Evolutionary conservation across 305 asterid genomes (phyloP).

Genomic region (Vinca major): DNA sequence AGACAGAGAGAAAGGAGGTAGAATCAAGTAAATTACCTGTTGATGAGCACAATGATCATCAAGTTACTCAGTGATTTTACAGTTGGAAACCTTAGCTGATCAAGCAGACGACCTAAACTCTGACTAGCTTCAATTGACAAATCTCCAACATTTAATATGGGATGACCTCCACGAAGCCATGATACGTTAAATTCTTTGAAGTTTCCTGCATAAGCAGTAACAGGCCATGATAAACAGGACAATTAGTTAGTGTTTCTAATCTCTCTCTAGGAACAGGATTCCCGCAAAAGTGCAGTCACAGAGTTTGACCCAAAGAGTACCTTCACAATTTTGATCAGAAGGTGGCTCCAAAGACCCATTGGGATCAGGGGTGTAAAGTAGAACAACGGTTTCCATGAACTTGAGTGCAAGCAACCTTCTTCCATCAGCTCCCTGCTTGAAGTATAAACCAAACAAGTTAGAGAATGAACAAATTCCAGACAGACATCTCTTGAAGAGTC

Average conservation of each 20-base stretch:
- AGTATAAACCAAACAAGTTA: conserved; percentile 22
- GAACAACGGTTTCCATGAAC: conserved; percentile 75
- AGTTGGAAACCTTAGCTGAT: conserved; percentile 78
- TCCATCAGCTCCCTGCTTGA: conserved; percentile 78
- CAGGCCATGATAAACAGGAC: conserved; percentile 13
- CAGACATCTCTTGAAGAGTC: conserved; percentile 11
- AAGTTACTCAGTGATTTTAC: conserved; percentile 66
- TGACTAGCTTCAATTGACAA: conserved; percentile 81
- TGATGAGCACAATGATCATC: conserved; percentile 71
- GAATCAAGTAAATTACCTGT: conserved; percentile 38
- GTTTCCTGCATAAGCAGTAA: conserved; percentile 37
- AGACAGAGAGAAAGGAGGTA: conserved; percentile 5
- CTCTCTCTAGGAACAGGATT: conserved; percentile 4
- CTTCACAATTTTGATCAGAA: conserved; percentile 52
- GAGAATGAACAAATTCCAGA: conserved; percentile 14
- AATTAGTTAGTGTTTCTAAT: conserved; percentile 5
- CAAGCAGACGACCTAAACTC: conserved; percentile 73
- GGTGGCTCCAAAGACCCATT: conserved; percentile 72
- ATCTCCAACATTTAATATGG: conserved; percentile 72
- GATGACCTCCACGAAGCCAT: conserved; percentile 98
- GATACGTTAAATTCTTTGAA: conserved; percentile 66
- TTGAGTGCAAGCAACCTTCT: conserved; percentile 83
- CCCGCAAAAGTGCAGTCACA: background rate
- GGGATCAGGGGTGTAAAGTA: conserved; percentile 95
- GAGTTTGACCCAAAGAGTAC: conserved; percentile 23